These are phyloP conservation scores for Gossypioides kirkii DNA, from an alignment of 345 rosid genomes.

Conservation along the genomic window DNA sequence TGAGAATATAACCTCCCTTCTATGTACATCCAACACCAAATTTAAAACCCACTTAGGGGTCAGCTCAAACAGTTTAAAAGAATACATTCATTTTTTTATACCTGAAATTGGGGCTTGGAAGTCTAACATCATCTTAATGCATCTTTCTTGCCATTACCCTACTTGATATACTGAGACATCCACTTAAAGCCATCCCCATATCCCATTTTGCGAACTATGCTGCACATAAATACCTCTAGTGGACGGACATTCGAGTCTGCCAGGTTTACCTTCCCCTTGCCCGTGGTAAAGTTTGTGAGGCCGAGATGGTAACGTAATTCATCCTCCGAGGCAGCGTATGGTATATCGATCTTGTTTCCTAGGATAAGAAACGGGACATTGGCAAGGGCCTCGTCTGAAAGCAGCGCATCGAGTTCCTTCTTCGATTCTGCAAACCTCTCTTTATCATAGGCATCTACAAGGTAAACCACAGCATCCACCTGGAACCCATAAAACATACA, in stretches of 20 bases:
- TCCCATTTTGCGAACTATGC: conserved; percentile 78
- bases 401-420: conserved; percentile 16
- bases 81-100: conserved; percentile 12
- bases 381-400: conserved; percentile 67
- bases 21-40: conserved; percentile 21
- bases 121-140: neutral
- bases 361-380: conserved; percentile 61
- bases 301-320: conserved; percentile 23
- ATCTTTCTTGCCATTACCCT: too few relatives aligned
- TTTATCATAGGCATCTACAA: conserved; percentile 79
- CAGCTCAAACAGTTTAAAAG: conserved; percentile 13
- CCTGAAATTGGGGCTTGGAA: neutral
- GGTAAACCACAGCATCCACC: conserved; percentile 81
- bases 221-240: conserved; percentile 77
- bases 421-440: conserved; percentile 78
- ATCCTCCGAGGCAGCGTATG: too few relatives aligned
- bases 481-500: conserved; percentile 15
- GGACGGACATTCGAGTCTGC: conserved; percentile 63
- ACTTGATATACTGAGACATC: neutral
- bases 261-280: conserved; percentile 63
- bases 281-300: conserved; percentile 65
- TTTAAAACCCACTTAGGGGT: conserved; percentile 19
- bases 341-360: conserved; percentile 37
- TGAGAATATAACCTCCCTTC: neutral
- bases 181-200: conserved; percentile 37